Conservation (phyloP, 805 yeast genomes). For the Zygoascus bituminiphila region DNA sequence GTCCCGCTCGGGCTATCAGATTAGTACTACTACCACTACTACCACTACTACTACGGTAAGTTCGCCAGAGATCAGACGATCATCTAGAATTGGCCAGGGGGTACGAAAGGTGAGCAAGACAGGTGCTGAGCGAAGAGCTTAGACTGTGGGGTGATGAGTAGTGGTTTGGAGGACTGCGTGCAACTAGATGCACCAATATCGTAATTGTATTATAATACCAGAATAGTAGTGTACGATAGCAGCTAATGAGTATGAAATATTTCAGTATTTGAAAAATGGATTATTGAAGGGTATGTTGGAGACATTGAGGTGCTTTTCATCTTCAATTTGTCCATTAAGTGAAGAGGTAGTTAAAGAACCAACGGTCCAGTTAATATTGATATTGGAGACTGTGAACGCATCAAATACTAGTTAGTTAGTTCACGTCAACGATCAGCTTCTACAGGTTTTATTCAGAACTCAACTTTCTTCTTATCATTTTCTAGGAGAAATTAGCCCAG, state of each 20-base stretch:
- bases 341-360: no score
- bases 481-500: no score
- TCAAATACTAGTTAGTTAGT: no score
- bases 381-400: no score
- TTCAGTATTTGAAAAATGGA: no score
- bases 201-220: background rate
- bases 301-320: no score
- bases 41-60: conserved; percentile 15
- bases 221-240: background rate
- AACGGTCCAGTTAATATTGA: no score
- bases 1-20: conserved; percentile 14
- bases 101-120: conserved; percentile 14
- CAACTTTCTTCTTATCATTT: no score
- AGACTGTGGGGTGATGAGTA: background rate
- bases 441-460: no score
- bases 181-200: background rate
- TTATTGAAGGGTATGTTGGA: no score
- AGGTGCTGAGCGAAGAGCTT: background rate
- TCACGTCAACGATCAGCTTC: no score
- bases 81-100: conserved; percentile 15
- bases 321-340: no score
- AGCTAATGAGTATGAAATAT: background rate
- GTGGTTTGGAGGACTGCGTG: background rate
- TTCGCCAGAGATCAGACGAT: conserved; percentile 16
- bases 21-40: conserved; percentile 16